phyloP scores from a whole-genome alignment of 2,329 filamentous ascomycete genomes.

The Neocatenulostroma microsporum region DNA sequence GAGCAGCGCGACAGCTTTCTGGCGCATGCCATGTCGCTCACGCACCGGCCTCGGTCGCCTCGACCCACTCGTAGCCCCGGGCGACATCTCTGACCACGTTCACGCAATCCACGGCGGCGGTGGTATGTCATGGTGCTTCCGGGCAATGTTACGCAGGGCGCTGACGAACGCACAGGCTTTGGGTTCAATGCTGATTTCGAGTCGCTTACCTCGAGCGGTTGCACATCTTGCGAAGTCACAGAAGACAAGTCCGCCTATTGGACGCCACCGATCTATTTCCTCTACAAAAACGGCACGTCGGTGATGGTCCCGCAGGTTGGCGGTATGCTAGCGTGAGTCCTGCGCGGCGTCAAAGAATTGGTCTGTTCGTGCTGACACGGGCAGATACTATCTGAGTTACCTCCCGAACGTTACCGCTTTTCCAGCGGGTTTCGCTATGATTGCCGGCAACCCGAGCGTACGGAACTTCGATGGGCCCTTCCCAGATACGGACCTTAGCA shows the following conservation, averaged over 20 bases:
- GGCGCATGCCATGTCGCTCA: constrained; percentile 79
- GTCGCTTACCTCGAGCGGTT: constrained; percentile 53
- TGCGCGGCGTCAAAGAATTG: no score
- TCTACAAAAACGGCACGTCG: constrained; percentile 58
- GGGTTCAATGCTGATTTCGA: constrained; percentile 49
- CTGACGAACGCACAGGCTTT: no score
- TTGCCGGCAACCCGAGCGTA: constrained; percentile 62
- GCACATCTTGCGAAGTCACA: constrained; percentile 71
- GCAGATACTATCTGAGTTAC: constrained; percentile 79
- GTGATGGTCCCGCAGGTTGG: constrained; percentile 66
- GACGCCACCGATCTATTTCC: constrained; percentile 69
- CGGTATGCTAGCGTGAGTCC: constrained; percentile 79
- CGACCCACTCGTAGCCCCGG: constrained; percentile 66
- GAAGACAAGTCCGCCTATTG: constrained; percentile 87
- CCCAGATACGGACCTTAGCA: constrained; percentile 60
- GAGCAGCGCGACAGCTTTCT: constrained; percentile 55
- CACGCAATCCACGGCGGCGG: constrained; percentile 70
- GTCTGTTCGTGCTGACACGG: no score
- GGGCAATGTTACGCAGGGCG: no score
- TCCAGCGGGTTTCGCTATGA: constrained; percentile 70
- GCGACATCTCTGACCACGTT: constrained; percentile 54
- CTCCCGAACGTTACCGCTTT: constrained; percentile 59
- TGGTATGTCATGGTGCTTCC: constrained; percentile 52
- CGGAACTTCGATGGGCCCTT: constrained; percentile 64
- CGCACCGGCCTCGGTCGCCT: constrained; percentile 62